A percentile compares a stretch with the other conserved stretches of the same genome.
These are phyloP conservation scores for Candida krabiensis DNA, from an alignment of 805 yeast species.

Conservation along the genomic window DNA sequence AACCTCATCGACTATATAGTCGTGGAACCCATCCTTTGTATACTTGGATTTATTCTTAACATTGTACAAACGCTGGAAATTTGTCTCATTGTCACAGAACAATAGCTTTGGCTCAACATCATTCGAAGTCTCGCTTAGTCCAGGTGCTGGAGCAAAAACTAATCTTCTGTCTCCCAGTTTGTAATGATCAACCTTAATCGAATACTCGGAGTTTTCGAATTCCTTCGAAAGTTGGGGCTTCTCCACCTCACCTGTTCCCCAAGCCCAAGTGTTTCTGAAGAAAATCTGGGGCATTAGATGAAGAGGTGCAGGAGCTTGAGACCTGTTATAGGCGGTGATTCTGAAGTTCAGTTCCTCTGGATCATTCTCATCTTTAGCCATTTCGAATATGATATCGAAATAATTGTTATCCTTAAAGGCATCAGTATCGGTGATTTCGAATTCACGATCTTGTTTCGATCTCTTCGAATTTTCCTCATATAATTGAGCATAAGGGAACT, in stretches of 20 bases:
- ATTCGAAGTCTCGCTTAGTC: slow-evolving; percentile 50
- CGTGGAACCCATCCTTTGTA: slow-evolving; percentile 92
- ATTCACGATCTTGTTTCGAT: slow-evolving; percentile 69
- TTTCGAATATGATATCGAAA: slow-evolving; percentile 85
- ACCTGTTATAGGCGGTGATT: slow-evolving; percentile 84
- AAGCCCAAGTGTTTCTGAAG: slow-evolving; percentile 91
- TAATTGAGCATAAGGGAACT: slow-evolving; percentile 79
- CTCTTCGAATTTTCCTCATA: slow-evolving; percentile 66
- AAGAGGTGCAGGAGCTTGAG: slow-evolving; percentile 81
- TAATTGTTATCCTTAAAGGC: slow-evolving; percentile 69
- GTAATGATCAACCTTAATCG: slow-evolving; percentile 62
- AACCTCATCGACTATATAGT: slow-evolving; percentile 63
- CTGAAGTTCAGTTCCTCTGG: slow-evolving; percentile 80
- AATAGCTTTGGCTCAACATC: slow-evolving; percentile 77
- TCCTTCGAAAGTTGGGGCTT: slow-evolving; percentile 50
- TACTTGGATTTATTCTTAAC: slow-evolving; percentile 58
- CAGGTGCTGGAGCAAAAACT: slow-evolving; percentile 84
- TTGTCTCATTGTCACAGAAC: slow-evolving; percentile 90
- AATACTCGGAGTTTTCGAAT: slow-evolving; percentile 39
- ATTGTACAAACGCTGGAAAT: slow-evolving; percentile 63
- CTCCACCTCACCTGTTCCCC: slow-evolving; percentile 58
- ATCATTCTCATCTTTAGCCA: slow-evolving; percentile 82
- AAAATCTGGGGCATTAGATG: slow-evolving; percentile 83
- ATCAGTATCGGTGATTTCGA: slow-evolving; percentile 80
- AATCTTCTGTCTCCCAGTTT: slow-evolving; percentile 67